Percentiles rank a stretch among this genome's conserved stretches.
Evolutionary conservation across 768 basidiomycete species (phyloP).

Genomic region (Wakefieldia striispora): DNA sequence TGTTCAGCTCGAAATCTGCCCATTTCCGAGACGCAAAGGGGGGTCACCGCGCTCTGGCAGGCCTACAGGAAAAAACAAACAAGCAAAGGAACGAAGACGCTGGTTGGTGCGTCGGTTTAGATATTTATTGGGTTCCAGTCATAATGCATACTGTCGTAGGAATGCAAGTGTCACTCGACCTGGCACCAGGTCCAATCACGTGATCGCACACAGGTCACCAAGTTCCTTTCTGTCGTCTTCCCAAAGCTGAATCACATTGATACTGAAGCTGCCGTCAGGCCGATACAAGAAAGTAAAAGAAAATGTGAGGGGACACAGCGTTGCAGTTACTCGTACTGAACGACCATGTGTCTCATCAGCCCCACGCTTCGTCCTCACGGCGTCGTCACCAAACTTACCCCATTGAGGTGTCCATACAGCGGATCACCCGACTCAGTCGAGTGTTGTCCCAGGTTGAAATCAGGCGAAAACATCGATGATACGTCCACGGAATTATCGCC

Average conservation of each 20-base stretch:
- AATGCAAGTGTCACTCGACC: neutral
- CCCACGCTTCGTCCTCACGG: conserved; percentile 17
- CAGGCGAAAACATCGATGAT: conserved; percentile 31
- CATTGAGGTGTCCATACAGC: conserved; percentile 26
- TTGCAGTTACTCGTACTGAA: conserved; percentile 16
- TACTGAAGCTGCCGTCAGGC: neutral
- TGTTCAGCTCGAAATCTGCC: conserved; percentile 2
- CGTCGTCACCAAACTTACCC: conserved; percentile 25
- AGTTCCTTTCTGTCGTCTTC: too few relatives aligned
- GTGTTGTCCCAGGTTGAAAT: conserved; percentile 29
- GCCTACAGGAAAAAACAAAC: neutral
- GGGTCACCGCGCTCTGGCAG: neutral
- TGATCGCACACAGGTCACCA: neutral
- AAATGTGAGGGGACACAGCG: conserved; percentile 1
- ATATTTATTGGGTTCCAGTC: neutral
- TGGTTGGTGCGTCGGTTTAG: neutral
- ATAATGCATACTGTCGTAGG: neutral
- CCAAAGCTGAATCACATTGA: neutral
- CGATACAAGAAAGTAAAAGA: conserved; percentile 10
- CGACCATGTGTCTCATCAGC: conserved; percentile 1
- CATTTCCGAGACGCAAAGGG: conserved; percentile 8
- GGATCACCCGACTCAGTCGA: conserved; percentile 25
- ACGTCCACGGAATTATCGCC: conserved; percentile 42
- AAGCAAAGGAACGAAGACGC: neutral
- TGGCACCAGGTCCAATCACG: neutral